Conservation (phyloP, 192 early-diverging fungal genomes). For the Tieghemiomyces parasiticus region DNA sequence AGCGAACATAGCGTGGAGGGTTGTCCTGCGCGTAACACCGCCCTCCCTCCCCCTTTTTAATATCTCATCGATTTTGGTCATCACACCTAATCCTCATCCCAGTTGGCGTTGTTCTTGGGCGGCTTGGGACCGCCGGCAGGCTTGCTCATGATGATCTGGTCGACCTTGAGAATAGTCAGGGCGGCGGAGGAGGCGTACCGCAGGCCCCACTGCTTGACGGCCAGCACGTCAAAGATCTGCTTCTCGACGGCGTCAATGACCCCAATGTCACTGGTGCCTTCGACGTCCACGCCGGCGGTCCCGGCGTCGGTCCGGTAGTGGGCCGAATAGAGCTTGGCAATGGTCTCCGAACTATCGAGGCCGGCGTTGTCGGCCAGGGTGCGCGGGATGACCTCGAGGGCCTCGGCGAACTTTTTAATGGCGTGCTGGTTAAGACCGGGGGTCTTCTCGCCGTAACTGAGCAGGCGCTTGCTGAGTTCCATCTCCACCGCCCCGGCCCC, state of each 20-base stretch:
- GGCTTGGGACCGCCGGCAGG: conserved; percentile 88
- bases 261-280: conserved; percentile 28
- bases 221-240: conserved; percentile 65
- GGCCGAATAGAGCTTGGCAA: conserved; percentile 84
- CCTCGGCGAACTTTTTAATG: conserved; percentile 89
- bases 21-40: too few species aligned
- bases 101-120: conserved; percentile 74
- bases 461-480: conserved; percentile 71
- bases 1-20: too few species aligned
- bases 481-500: conserved; percentile 93
- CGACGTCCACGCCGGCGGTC: conserved; percentile 70
- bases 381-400: conserved; percentile 86
- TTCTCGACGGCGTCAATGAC: conserved; percentile 53
- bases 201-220: conserved; percentile 77
- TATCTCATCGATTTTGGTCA: too few species aligned
- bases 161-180: conserved; percentile 86
- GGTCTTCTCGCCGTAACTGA: conserved; percentile 69
- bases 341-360: conserved; percentile 80
- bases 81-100: conserved; percentile 69
- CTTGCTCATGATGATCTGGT: conserved; percentile 99
- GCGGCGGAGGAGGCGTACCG: conserved; percentile 85
- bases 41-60: too few species aligned
- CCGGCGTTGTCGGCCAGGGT: conserved; percentile 92
- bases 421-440: conserved; percentile 92
- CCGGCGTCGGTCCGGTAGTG: conserved; percentile 51